These are phyloP conservation scores for Gossypium davidsonii DNA, from an alignment of 441 rosid genomes.

Conservation along the genomic window DNA sequence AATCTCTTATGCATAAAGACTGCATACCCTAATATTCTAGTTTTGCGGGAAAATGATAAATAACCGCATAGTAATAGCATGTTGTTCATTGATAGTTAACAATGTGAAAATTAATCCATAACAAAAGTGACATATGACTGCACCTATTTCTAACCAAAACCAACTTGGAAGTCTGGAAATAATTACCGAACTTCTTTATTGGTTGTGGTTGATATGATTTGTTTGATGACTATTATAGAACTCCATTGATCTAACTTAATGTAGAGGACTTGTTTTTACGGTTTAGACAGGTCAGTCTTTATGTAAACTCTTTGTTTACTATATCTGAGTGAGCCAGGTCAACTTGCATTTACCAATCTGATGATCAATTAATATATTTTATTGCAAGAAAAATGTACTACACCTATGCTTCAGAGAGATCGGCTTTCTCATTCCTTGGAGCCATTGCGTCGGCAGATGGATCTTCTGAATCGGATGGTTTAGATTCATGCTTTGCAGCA, in stretches of 20 bases:
- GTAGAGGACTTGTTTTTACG: not conserved
- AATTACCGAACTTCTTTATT: not conserved
- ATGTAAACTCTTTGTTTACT: not conserved
- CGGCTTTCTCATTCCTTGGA: conserved; percentile 33
- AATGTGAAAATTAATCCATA: not conserved
- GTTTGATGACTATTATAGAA: not conserved
- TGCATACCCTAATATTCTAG: not conserved
- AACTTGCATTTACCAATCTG: not conserved
- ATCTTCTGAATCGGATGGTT: conserved; percentile 57
- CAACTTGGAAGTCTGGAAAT: not conserved
- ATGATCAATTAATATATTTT: not conserved
- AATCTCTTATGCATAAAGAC: no score
- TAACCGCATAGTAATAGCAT: not conserved
- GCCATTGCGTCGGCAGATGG: conserved; percentile 34
- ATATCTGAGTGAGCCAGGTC: not conserved
- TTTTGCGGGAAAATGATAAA: not conserved
- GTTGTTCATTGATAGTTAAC: not conserved
- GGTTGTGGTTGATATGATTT: not conserved
- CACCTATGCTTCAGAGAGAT: conserved; percentile 51
- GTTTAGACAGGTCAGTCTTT: not conserved
- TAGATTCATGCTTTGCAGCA: conserved; percentile 89
- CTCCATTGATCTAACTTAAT: not conserved
- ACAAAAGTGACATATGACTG: not conserved
- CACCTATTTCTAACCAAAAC: not conserved
- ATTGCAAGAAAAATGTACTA: not conserved